Base-by-base conservation (phyloP, 2,329 filamentous ascomycete genomes). In the Parastagonospora nodorum region DNA sequence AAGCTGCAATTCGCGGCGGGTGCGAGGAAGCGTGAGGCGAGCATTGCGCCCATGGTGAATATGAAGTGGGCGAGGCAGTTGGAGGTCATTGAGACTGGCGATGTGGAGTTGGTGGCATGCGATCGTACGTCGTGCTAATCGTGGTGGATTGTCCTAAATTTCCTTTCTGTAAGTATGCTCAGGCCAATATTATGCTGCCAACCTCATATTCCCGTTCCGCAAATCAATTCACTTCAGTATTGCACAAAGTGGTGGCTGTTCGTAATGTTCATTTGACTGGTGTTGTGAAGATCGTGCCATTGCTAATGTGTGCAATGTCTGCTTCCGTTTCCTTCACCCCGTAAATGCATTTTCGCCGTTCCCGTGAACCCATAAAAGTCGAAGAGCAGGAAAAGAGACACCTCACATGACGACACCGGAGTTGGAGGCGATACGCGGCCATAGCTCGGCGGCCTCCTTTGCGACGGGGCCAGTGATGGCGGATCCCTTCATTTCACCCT, bases 401-500 rank as follows among this genome's bases (percentile, higher is more conserved):
- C 64, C 63, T 96, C 90, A 99, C 94, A 99, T 99, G 79, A 99
- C 94, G 77, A 99, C 94, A 88, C 94, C 94, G 60, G 93, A 96
- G 90, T 99, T 99, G 86, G 88, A 92, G 80, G 94, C 94, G 82
- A 97, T 97, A 97, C 93, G 93, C 89, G 94, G 94, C 94, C 94
- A 99, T 75, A 99, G 86, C 84, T 99, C 94, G 79, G 94, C 94
- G 78, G 94, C 94, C 84, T 99, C 94, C 89, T 99, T 99, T 80
- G 93, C 94, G 77, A 99, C 93, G 73, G 94, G 94, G 72, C 94
- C 94, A 72, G 94, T 99, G 79, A 99, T 99, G 79, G 94, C 94
- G 66, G 92, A 97, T 77, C 94, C 94, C 89, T 99, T 99, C 94
- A 99, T 99, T 85, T 99, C 94, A 83, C 94, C 94, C 90, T 99